phyloP scores from a whole-genome alignment of 2,329 filamentous ascomycete species.

The Capronia americana region DNA sequence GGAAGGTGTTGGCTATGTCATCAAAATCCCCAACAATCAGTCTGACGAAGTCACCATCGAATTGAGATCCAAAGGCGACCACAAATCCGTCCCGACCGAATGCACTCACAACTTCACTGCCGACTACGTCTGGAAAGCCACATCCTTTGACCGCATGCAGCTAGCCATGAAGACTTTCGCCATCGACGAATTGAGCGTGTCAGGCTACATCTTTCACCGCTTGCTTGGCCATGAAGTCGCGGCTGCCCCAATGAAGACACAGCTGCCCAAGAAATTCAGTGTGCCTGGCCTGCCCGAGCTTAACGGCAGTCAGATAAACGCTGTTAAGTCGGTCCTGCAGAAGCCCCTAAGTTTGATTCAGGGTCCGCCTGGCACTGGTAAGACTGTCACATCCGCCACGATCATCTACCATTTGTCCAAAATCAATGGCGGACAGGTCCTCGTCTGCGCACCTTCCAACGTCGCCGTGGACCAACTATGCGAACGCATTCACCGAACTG shows the following conservation, averaged over 20 bases:
- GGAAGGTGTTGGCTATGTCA: conserved; percentile 98
- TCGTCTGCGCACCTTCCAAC: conserved; percentile 97
- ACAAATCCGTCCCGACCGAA: conserved; percentile 94
- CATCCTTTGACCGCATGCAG: conserved; percentile 99
- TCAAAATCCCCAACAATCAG: conserved; percentile 99
- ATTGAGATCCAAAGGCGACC: conserved; percentile 89
- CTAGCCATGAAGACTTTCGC: conserved; percentile 99
- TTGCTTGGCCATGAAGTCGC: conserved; percentile 94
- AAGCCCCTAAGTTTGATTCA: conserved; percentile 95
- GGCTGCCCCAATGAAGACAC: conserved; percentile 91
- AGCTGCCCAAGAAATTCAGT: conserved; percentile 95
- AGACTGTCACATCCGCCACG: conserved; percentile 97
- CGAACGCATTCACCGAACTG: conserved; percentile 92
- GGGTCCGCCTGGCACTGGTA: conserved; percentile 94
- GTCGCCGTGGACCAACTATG: conserved; percentile 98
- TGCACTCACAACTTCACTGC: conserved; percentile 98
- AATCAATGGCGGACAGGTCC: conserved; percentile 89
- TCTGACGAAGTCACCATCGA: conserved; percentile 97
- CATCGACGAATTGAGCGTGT: conserved; percentile 96
- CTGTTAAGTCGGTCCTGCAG: conserved; percentile 92
- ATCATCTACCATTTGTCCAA: conserved; percentile 98
- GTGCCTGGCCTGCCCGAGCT: conserved; percentile 92
- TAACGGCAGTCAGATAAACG: conserved; percentile 93
- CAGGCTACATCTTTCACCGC: conserved; percentile 97
- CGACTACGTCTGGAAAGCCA: conserved; percentile 99